Conservation (phyloP, 2,329 filamentous ascomycete species). For the Ceratocystis diversiconidia region DNA sequence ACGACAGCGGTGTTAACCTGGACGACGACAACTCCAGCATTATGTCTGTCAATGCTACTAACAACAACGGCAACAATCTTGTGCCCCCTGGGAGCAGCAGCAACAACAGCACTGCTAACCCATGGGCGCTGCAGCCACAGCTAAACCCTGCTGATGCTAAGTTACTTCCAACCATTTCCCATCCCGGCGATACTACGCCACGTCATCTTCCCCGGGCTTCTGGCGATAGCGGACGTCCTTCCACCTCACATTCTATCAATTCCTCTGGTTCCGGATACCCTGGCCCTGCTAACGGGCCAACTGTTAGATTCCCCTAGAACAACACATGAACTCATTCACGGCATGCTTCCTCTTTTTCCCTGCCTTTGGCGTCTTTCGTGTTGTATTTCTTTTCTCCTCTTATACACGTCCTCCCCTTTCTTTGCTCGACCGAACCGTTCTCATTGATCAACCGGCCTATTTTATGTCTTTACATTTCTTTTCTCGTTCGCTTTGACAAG, state of each 20-base stretch:
- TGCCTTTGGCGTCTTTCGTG: slow-evolving; percentile 27
- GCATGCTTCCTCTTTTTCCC: slow-evolving; percentile 9
- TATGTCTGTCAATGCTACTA: slow-evolving; percentile 12
- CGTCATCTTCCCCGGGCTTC: slow-evolving; percentile 73
- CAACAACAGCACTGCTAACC: slow-evolving; percentile 39
- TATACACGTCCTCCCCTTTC: slow-evolving; percentile 22
- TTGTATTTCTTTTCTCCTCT: slow-evolving; percentile 29
- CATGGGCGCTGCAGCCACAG: slow-evolving; percentile 48
- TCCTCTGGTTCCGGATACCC: slow-evolving; percentile 63
- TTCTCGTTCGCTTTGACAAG: slow-evolving; percentile 17
- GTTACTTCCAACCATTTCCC: slow-evolving; percentile 44
- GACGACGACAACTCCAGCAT: slow-evolving; percentile 47
- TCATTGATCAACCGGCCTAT: background rate
- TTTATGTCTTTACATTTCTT: slow-evolving; percentile 11
- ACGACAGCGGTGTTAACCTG: slow-evolving; percentile 91
- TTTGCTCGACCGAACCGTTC: slow-evolving; percentile 18
- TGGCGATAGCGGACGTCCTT: slow-evolving; percentile 81
- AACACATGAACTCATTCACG: slow-evolving; percentile 30
- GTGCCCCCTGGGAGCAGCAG: slow-evolving; percentile 16
- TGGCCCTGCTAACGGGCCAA: slow-evolving; percentile 65
- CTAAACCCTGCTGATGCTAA: slow-evolving; percentile 52
- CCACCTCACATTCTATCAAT: slow-evolving; percentile 87
- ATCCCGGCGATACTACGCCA: slow-evolving; percentile 69
- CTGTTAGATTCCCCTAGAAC: slow-evolving; percentile 45
- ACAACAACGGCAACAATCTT: background rate